These are phyloP conservation scores for Neoascochyta sp. DNA, from an alignment of 2,329 filamentous ascomycete species.

Conservation along the genomic window DNA sequence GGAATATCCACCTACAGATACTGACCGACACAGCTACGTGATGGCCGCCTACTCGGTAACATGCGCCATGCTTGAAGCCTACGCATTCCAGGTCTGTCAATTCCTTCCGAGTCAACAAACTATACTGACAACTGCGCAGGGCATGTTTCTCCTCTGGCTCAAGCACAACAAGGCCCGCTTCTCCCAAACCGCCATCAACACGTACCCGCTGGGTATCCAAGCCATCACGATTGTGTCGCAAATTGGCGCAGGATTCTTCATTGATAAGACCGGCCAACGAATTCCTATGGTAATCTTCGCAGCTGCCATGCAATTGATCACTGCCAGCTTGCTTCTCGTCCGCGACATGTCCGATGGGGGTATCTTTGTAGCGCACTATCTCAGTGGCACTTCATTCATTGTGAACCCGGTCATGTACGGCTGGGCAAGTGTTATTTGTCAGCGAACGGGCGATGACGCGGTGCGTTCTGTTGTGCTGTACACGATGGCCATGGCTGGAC, in stretches of 20 bases:
- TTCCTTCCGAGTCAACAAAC: too few species aligned
- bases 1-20: not conserved
- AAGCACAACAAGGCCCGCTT: conserved; percentile 14
- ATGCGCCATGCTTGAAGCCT: conserved; percentile 35
- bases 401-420: conserved; percentile 39
- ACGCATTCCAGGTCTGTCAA: conserved; percentile 13
- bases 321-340: conserved; percentile 30
- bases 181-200: conserved; percentile 50
- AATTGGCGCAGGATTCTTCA: conserved; percentile 32
- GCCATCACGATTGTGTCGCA: conserved; percentile 53
- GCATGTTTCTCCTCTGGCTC: conserved; percentile 20
- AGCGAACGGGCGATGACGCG: conserved; percentile 41
- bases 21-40: conserved; percentile 31
- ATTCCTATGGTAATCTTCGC: conserved; percentile 34
- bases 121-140: conserved; percentile 1
- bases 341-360: conserved; percentile 28
- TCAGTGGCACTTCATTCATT: conserved; percentile 37
- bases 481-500: conserved; percentile 38
- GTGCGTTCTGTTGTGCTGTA: conserved; percentile 39
- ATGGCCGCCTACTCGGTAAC: conserved; percentile 37
- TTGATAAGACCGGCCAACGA: conserved; percentile 34
- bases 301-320: conserved; percentile 30
- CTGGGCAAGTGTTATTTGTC: conserved; percentile 39
- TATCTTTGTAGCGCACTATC: conserved; percentile 37
- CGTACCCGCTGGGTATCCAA: conserved; percentile 56